These are phyloP conservation scores for Mycena citricolor DNA, from an alignment of 1,284 basidiomycete species.

Conservation along the genomic window DNA sequence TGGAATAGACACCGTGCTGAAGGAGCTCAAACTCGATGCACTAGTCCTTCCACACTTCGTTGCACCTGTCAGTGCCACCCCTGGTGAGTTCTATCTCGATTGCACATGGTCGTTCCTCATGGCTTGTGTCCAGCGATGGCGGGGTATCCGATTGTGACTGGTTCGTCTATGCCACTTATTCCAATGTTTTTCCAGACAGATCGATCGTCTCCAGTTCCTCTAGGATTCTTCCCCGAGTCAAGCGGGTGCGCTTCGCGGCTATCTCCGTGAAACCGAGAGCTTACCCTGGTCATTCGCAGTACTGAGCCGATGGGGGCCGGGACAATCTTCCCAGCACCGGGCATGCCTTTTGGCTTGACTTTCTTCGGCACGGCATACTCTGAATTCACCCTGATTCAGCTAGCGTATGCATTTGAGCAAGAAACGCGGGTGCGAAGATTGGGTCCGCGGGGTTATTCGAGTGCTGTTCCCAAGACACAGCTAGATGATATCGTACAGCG, in stretches of 20 bases:
- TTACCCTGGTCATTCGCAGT: too few species aligned
- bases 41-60: slow-evolving; percentile 54
- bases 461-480: too few species aligned
- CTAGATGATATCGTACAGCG: too few species aligned
- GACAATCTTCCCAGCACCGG: slow-evolving; percentile 38
- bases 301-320: too few species aligned
- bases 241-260: too few species aligned
- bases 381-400: slow-evolving; percentile 47
- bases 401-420: slow-evolving; percentile 57
- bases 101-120: not conserved
- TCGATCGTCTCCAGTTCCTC: not conserved
- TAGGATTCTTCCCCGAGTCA: too few species aligned
- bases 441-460: too few species aligned
- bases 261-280: too few species aligned
- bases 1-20: slow-evolving; percentile 59
- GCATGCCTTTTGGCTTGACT: slow-evolving; percentile 48
- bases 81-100: slow-evolving; percentile 15
- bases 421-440: too few species aligned
- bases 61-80: too few species aligned
- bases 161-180: too few species aligned
- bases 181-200: not conserved
- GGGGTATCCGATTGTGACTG: not conserved
- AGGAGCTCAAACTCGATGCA: slow-evolving; percentile 51
- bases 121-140: too few species aligned
- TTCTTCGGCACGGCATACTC: slow-evolving; percentile 52